Evolutionary conservation across 495 filamentous ascomycete species (phyloP), one percentile per base, ranked within the genome.

Genomic region (Daldinia caldariorum): DNA sequence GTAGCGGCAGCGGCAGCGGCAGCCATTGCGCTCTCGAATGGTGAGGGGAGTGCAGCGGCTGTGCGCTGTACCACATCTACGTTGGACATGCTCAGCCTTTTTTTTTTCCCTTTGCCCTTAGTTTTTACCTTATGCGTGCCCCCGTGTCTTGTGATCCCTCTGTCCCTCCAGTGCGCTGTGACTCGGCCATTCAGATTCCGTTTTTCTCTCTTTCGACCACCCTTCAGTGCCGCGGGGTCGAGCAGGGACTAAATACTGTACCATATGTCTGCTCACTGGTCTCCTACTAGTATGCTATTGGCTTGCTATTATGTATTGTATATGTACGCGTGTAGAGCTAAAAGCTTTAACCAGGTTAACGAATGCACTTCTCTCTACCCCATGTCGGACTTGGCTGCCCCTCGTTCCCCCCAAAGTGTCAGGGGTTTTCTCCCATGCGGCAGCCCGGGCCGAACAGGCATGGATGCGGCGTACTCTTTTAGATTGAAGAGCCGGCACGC

Each of bases 111-210:
- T 72, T 72, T 35, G 34, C 58, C 61, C 43, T 70, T 66, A 62
- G 4, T 26, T 32, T 32, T 53, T 69, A 58, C 72, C 67, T 74
- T 59, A 62, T 69, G 58, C 67, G 61, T 65, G 53, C 62, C 71
- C 75, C 75, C 69, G 69, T 75, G 72, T 77, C 75, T 75, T 75
- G 69, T 77, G 75, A 77, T 72, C 72, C 63, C 43, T 72, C 58
- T 73, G 73, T 72, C 72, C 63, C 55, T 72, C 50, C 61, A 69
- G 34, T 70, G 49, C 43, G 63, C 65, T 68, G 64, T 77, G 53
- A 66, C 72, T 70, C 73, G 75, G 75, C 75, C 75, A 77, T 77
- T 75, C 75, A 77, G 73, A 73, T 73, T 70, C 67, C 75, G 72
- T 75, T 29, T 29, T 75, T 63, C 67, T 71, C 62, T 63, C 67